phyloP scores from a whole-genome alignment of 176 grass and related monocot species.

The Cymbopogon citratus region DNA sequence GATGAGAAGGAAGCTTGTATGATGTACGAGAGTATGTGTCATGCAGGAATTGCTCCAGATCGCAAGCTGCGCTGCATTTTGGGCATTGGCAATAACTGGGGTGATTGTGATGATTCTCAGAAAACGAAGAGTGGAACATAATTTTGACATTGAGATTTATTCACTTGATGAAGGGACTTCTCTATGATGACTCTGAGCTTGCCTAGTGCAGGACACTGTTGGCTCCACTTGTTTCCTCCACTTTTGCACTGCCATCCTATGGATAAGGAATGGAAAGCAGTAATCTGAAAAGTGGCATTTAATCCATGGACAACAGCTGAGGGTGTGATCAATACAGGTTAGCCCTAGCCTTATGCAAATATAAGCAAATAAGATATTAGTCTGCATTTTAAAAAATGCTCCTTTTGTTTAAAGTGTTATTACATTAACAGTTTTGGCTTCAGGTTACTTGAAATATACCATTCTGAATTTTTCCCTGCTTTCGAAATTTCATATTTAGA shows the following conservation, averaged over 20 bases:
- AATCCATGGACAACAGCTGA: not conserved
- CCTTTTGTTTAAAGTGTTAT: not conserved
- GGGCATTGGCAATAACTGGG: constrained; percentile 3
- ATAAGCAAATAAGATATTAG: not conserved
- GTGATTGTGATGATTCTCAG: not conserved
- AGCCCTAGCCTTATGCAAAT: not conserved
- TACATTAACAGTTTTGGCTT: not conserved
- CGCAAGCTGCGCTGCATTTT: constrained; percentile 37
- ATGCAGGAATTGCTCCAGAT: constrained; percentile 54
- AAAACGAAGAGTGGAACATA: constrained; percentile 2
- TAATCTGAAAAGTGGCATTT: not conserved
- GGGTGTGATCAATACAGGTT: not conserved
- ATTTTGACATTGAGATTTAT: constrained; percentile 3
- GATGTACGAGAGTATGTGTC: constrained; percentile 39
- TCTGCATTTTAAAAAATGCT: not conserved
- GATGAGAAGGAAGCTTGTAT: constrained; percentile 19
- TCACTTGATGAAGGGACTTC: not conserved
- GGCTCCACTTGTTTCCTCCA: not conserved
- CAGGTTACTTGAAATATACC: not conserved
- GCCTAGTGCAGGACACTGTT: not conserved
- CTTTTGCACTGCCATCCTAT: not conserved
- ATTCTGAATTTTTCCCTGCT: not conserved
- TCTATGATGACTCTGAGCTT: not conserved
- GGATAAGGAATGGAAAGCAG: not conserved
- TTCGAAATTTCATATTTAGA: not conserved